phyloP scores from a whole-genome alignment of 805 yeast genomes.

The Teunomyces barrocoloradensis region DNA sequence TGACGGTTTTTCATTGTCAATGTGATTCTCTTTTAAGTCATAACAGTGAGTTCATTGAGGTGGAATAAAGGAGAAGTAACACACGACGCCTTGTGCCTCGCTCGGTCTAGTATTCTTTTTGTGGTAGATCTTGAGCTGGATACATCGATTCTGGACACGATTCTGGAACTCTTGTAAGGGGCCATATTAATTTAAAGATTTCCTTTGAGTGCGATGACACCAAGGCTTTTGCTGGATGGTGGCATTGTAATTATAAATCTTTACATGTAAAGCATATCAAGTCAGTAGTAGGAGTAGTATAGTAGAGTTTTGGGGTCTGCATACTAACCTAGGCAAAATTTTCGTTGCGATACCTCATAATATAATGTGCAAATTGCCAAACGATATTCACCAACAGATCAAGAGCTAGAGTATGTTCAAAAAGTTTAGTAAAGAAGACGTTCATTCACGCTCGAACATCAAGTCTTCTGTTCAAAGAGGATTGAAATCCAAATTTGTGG shows the following conservation, averaged over 20 bases:
- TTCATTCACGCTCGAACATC: slow-evolving; percentile 86
- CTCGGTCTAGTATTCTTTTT: slow-evolving; percentile 32
- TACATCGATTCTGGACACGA: slow-evolving; percentile 14
- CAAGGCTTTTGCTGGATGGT: slow-evolving; percentile 37
- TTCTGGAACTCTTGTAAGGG: slow-evolving; percentile 27
- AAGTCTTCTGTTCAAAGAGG: slow-evolving; percentile 93
- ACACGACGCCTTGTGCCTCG: slow-evolving; percentile 45
- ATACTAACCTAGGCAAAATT: background rate
- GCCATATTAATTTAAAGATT: slow-evolving; percentile 38
- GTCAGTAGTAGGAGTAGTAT: background rate
- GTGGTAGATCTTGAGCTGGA: slow-evolving; percentile 47
- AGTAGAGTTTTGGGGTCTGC: background rate
- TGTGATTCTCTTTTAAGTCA: slow-evolving; percentile 14
- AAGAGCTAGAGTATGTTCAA: slow-evolving; percentile 41
- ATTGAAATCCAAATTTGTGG: slow-evolving; percentile 69
- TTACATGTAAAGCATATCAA: slow-evolving; percentile 21
- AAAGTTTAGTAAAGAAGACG: slow-evolving; percentile 77
- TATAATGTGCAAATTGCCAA: background rate
- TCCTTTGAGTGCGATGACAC: slow-evolving; percentile 48
- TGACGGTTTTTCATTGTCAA: background rate
- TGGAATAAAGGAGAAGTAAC: slow-evolving; percentile 1
- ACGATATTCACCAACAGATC: background rate
- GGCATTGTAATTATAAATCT: slow-evolving; percentile 47
- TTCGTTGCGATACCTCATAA: background rate
- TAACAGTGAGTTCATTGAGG: slow-evolving; percentile 24